Conservation (phyloP, 768 basidiomycete genomes). For the Pisolithus tinctorius region DNA sequence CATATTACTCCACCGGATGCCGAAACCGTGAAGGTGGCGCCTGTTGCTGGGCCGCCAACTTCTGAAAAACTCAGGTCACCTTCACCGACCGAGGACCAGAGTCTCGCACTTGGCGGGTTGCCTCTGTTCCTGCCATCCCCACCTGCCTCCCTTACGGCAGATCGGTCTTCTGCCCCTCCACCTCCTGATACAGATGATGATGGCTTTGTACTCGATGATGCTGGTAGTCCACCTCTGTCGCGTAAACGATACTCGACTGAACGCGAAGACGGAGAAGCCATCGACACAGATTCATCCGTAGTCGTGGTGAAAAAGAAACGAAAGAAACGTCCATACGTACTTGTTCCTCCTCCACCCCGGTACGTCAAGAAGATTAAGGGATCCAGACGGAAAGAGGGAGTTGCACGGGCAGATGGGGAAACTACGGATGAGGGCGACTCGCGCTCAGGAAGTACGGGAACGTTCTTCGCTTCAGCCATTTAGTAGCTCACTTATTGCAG, state of each 20-base stretch:
- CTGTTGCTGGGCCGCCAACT: not conserved
- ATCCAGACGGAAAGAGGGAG: constrained; percentile 9
- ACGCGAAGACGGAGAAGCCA: constrained; percentile 7
- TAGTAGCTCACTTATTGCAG: constrained; percentile 30
- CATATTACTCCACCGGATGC: constrained; percentile 2
- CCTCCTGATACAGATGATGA: constrained; percentile 18
- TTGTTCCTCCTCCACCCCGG: constrained; percentile 21
- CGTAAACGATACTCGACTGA: constrained; percentile 18
- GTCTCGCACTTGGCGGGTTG: constrained; percentile 15
- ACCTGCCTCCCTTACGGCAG: constrained; percentile 25
- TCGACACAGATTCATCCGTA: not conserved
- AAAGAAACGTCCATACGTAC: constrained; percentile 21
- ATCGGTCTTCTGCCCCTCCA: constrained; percentile 2
- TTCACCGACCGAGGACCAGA: constrained; percentile 10
- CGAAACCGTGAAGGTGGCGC: not conserved
- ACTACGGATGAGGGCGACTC: constrained; percentile 14
- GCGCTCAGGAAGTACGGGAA: constrained; percentile 25
- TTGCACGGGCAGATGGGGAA: constrained; percentile 10
- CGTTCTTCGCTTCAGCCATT: constrained; percentile 14
- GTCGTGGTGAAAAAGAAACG: constrained; percentile 17
- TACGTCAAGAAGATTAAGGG: constrained; percentile 15
- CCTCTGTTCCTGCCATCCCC: constrained; percentile 49
- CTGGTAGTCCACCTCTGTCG: not conserved
- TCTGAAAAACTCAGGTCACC: constrained; percentile 4
- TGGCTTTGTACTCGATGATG: constrained; percentile 6